These are phyloP conservation scores for Penicillium alfredii DNA, from an alignment of 495 filamentous ascomycete species.

Conservation along the genomic window DNA sequence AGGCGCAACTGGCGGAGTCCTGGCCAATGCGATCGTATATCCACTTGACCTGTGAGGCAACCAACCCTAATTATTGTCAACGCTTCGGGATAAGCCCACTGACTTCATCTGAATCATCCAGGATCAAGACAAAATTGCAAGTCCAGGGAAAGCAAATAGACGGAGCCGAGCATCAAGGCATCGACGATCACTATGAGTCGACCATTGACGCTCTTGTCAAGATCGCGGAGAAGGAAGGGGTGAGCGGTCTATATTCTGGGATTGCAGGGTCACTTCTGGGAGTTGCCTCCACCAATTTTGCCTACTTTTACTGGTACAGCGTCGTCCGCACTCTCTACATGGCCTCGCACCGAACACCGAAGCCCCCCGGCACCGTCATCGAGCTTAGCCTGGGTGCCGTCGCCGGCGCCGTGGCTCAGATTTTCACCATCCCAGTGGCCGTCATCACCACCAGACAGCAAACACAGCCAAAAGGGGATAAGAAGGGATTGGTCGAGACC, in stretches of 20 bases:
- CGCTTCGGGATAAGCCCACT: constrained; percentile 1
- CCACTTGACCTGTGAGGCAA: constrained; percentile 79
- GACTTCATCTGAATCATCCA: constrained; percentile 28
- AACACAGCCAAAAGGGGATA: constrained; percentile 76
- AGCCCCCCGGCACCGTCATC: constrained; percentile 69
- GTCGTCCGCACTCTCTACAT: constrained; percentile 78
- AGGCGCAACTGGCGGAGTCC: constrained; percentile 85
- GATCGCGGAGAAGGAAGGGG: constrained; percentile 76
- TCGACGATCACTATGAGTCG: constrained; percentile 69
- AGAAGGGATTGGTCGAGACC: constrained; percentile 83
- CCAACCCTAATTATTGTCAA: neutral
- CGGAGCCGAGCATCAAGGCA: constrained; percentile 29
- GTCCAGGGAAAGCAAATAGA: constrained; percentile 73
- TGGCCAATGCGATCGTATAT: constrained; percentile 95
- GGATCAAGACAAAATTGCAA: constrained; percentile 94
- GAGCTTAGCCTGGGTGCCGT: constrained; percentile 85
- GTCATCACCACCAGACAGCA: constrained; percentile 96
- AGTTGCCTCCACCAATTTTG: constrained; percentile 96
- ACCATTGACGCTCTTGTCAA: constrained; percentile 83
- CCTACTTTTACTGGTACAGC: constrained; percentile 99
- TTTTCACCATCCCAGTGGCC: constrained; percentile 93
- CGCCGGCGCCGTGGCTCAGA: constrained; percentile 84
- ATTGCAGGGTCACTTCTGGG: constrained; percentile 81
- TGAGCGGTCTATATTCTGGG: constrained; percentile 80
- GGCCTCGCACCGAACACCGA: constrained; percentile 53